These are phyloP conservation scores for Botrytis sinoallii DNA, from an alignment of 2,329 filamentous ascomycete genomes.

Conservation along the genomic window DNA sequence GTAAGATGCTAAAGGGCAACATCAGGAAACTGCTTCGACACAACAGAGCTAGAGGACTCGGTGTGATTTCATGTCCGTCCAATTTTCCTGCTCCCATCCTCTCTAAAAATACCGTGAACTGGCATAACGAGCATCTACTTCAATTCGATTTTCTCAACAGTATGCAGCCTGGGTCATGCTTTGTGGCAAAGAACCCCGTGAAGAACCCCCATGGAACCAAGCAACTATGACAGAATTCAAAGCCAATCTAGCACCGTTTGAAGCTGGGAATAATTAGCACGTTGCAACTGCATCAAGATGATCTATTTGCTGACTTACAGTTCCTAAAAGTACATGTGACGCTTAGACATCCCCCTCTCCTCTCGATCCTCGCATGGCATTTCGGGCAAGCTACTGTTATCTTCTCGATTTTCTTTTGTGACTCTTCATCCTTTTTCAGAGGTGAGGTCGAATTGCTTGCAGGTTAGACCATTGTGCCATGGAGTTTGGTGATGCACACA, in stretches of 20 bases:
- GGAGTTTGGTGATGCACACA: background rate
- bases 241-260: background rate
- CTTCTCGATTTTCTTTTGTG: background rate
- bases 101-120: background rate
- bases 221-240: background rate
- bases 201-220: background rate
- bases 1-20: background rate
- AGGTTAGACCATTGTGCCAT: background rate
- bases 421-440: background rate
- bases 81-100: accelerated
- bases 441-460: background rate
- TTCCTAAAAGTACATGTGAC: background rate
- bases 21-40: background rate
- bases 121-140: background rate
- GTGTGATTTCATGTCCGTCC: background rate
- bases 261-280: background rate
- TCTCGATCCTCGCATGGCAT: background rate
- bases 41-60: no score
- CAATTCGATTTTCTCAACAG: background rate
- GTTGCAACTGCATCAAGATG: accelerated
- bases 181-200: no score
- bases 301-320: background rate
- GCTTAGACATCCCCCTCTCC: background rate
- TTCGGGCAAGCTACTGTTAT: background rate
- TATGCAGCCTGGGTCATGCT: background rate